These are phyloP conservation scores for Hydnomerulius pinastri DNA, from an alignment of 768 basidiomycete species.

Conservation along the genomic window DNA sequence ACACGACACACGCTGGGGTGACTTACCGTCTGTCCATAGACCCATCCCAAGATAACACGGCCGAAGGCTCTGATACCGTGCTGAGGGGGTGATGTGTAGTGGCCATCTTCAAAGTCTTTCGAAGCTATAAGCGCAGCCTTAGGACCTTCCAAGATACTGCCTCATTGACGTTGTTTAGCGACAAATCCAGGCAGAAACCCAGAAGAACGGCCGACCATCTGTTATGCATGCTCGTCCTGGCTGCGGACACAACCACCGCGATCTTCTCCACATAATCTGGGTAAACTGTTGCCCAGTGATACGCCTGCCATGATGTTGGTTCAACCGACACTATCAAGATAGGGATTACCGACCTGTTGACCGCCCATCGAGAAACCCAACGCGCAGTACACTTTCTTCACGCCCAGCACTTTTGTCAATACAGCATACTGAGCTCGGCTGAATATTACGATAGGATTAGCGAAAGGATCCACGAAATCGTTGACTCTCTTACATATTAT, in stretches of 20 bases:
- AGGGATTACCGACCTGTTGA: constrained; percentile 38
- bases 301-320: constrained; percentile 36
- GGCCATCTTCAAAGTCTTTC: constrained; percentile 52
- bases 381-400: constrained; percentile 46
- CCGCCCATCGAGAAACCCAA: constrained; percentile 64
- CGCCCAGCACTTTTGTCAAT: constrained; percentile 45
- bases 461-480: neutral
- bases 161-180: neutral
- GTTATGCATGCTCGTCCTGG: constrained; percentile 54
- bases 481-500: constrained; percentile 51
- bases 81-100: constrained; percentile 48
- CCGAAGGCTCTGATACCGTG: constrained; percentile 57
- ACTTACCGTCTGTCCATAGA: constrained; percentile 52
- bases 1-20: constrained; percentile 80
- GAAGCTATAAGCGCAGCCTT: constrained; percentile 53
- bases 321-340: neutral
- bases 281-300: constrained; percentile 56
- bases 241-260: constrained; percentile 48
- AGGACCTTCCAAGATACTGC: constrained; percentile 57
- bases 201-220: constrained; percentile 41
- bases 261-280: constrained; percentile 55
- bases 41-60: constrained; percentile 55
- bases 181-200: neutral
- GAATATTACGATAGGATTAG: neutral
- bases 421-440: constrained; percentile 59